A percentile compares a stretch with the other conserved stretches of the same genome.
Evolutionary conservation across 192 early-diverging fungal species (phyloP).

Genomic region (Podila epigama): DNA sequence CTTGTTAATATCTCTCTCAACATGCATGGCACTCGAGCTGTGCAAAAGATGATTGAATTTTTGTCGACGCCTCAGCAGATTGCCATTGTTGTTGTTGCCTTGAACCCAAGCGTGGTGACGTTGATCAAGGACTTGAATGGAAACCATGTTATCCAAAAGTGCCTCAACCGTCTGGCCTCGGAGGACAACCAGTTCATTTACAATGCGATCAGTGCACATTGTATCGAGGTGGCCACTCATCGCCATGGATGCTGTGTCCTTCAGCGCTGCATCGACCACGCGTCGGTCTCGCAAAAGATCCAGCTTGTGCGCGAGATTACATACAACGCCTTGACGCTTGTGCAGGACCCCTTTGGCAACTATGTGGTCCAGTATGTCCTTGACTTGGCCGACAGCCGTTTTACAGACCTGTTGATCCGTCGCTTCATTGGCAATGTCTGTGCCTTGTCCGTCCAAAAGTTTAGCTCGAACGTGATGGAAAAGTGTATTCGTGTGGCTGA

Average conservation of each 20-base stretch:
- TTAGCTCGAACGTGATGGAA: slow-evolving; percentile 92
- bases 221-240: slow-evolving; percentile 88
- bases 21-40: slow-evolving; percentile 93
- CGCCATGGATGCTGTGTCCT: slow-evolving; percentile 91
- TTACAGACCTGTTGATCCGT: slow-evolving; percentile 73
- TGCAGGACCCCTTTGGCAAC: slow-evolving; percentile 92
- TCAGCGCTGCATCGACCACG: slow-evolving; percentile 91
- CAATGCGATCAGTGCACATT: slow-evolving; percentile 78
- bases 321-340: slow-evolving; percentile 73
- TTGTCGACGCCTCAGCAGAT: slow-evolving; percentile 74
- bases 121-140: slow-evolving; percentile 92
- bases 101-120: slow-evolving; percentile 76
- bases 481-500: slow-evolving; percentile 90
- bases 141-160: slow-evolving; percentile 95
- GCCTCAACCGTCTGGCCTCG: slow-evolving; percentile 73
- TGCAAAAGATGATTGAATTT: slow-evolving; percentile 90
- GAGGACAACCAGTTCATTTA: slow-evolving; percentile 91
- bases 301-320: slow-evolving; percentile 84
- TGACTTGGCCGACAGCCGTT: slow-evolving; percentile 73
- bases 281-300: slow-evolving; percentile 69
- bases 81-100: slow-evolving; percentile 67
- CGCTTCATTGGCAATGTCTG: slow-evolving; percentile 81
- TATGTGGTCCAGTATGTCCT: slow-evolving; percentile 94
- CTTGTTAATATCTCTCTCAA: slow-evolving; percentile 84
- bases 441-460: slow-evolving; percentile 86